Evolutionary conservation across 2,329 filamentous ascomycete species (phyloP), one percentile per base, ranked within the genome.

Genomic region (Penicillium palitans): DNA sequence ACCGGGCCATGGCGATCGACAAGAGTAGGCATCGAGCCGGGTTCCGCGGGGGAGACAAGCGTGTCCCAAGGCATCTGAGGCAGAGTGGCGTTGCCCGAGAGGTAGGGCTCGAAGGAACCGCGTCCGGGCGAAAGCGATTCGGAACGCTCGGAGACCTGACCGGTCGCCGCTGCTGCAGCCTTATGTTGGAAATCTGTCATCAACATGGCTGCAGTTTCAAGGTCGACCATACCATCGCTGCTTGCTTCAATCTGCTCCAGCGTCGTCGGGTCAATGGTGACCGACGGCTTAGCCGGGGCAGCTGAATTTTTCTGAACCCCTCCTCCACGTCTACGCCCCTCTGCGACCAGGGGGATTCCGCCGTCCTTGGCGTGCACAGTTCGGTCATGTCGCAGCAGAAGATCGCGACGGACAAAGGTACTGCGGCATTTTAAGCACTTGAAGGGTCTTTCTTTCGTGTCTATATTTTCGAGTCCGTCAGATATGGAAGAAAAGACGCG

Each of bases 311-410:
- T 76, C 62, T 74, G 73, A 52, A 74, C 72, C 61, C 72, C 72
- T 57, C 76, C 73, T 68, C 76, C 76, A 51, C 76, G 76, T 64
- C 93, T 89, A 81, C 97, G 96, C 66, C 90, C 90, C 77, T 98
- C 95, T 77, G 92, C 96, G 76, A 96, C 92, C 47, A 98, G 85
- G 65, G 93, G 93, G 52, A 95, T 86, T 66, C 95, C 93, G 68
- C 93, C 93, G 80, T 99, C 95, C 80, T 98, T 98, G 62, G 95
- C 95, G 79, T 99, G 95, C 64, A 99, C 95, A 65, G 95, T 99
- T 71, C 95, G 90, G 78, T 99, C 95, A 81, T 99, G 95, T 76
- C 95, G 90, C 67, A 99, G 87, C 53, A 99, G 87, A 63, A 99
- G 84, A 80, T 99, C 95, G 78, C 95, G 91, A 76, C 95, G 91